These are phyloP conservation scores for Fomitopsis pulvina DNA, from an alignment of 768 basidiomycete species.

Conservation along the genomic window DNA sequence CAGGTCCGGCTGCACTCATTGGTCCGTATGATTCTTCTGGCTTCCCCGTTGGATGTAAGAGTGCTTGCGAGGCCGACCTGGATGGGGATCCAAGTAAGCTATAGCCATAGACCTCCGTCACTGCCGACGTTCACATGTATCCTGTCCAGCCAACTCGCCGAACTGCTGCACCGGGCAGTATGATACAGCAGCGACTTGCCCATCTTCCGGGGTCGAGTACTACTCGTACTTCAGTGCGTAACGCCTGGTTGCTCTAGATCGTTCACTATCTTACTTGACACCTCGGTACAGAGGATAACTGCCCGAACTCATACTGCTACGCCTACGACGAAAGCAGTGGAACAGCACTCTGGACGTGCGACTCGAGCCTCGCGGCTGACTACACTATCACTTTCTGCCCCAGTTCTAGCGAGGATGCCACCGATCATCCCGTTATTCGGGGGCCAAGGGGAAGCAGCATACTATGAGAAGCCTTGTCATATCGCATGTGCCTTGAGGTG, in stretches of 20 bases:
- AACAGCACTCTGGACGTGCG: slow-evolving; percentile 41
- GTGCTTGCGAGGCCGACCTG: slow-evolving; percentile 35
- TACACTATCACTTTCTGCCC: slow-evolving; percentile 46
- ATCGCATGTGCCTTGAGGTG: too few relatives aligned
- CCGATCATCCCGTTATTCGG: background rate
- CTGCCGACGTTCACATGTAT: background rate
- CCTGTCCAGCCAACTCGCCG: slow-evolving; percentile 38
- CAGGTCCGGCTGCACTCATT: slow-evolving; percentile 28
- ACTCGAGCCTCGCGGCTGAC: slow-evolving; percentile 26
- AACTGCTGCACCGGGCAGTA: slow-evolving; percentile 61
- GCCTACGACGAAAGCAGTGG: slow-evolving; percentile 43
- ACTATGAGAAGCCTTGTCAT: too few relatives aligned
- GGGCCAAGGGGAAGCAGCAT: background rate
- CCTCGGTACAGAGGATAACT: slow-evolving; percentile 29
- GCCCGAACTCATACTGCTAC: slow-evolving; percentile 43
- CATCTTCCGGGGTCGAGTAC: slow-evolving; percentile 35
- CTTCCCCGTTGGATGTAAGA: slow-evolving; percentile 37
- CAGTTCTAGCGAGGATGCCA: background rate
- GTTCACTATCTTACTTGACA: background rate
- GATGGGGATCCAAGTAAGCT: slow-evolving; percentile 26
- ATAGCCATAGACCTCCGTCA: background rate
- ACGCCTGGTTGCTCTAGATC: background rate
- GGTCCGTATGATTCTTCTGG: slow-evolving; percentile 30
- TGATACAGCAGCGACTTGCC: slow-evolving; percentile 49
- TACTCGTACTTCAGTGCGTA: slow-evolving; percentile 42